A percentile compares a stretch with the other conserved stretches of the same genome.
Evolutionary conservation across 1,284 basidiomycete species (phyloP).

Genomic region (Mycena sp.): DNA sequence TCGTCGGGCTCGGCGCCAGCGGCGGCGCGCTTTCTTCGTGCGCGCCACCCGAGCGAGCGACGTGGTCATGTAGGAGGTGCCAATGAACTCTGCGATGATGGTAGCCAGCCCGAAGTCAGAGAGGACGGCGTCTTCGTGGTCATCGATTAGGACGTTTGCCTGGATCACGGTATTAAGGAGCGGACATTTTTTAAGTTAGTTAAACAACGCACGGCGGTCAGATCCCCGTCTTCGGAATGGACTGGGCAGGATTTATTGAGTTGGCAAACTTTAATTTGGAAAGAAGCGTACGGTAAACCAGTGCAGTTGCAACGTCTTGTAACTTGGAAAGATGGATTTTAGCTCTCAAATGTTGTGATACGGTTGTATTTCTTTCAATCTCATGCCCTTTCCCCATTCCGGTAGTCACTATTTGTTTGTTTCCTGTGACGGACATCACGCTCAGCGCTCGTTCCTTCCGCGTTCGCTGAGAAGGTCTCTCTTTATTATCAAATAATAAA

Average conservation of each 20-base stretch:
- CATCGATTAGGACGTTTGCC: conserved; percentile 7
- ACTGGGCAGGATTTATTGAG: not conserved
- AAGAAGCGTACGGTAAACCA: not conserved
- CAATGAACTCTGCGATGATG: not conserved
- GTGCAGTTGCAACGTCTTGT: not conserved
- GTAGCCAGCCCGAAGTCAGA: conserved; percentile 7
- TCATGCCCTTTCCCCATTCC: too few species aligned
- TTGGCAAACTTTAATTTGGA: not conserved
- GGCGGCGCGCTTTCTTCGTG: too few species aligned
- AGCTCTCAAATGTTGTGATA: too few species aligned
- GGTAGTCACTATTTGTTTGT: too few species aligned
- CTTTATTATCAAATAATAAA: too few species aligned
- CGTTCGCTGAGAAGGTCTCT: too few species aligned
- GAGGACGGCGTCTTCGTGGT: conserved; percentile 1
- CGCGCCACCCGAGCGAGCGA: conserved; percentile 2
- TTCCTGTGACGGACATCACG: too few species aligned
- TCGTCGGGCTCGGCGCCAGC: not conserved
- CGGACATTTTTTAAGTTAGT: not conserved
- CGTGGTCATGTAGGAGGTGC: conserved; percentile 12
- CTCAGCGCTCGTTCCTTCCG: too few species aligned
- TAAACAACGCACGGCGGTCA: conserved; percentile 3
- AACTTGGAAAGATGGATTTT: not conserved
- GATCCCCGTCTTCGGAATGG: conserved; percentile 4
- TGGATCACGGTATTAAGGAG: not conserved
- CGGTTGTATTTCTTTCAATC: too few species aligned